Evolutionary conservation across 2,329 filamentous ascomycete genomes (phyloP), one percentile per base, ranked within the genome.

Genomic region (Colletotrichum scovillei): DNA sequence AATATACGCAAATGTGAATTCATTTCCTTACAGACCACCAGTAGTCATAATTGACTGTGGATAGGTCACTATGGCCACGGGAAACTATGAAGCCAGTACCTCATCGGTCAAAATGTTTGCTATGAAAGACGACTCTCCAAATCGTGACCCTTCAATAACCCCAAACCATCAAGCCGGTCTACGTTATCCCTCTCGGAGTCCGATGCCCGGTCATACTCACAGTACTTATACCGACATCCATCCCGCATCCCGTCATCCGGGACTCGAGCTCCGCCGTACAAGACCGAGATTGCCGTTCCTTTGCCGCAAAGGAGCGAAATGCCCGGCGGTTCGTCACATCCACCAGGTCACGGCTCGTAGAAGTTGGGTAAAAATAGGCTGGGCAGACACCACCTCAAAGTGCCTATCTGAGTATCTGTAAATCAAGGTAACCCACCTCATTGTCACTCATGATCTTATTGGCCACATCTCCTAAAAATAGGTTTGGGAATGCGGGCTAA

Each of bases 301-400:
- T 32, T n/a, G 42, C 42, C 42, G 42, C 42, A 9, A 35, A 49
- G 12, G 12, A 19, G 19, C 22, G 26, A 57, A 65, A 46, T 52
- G 59, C 24, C 26, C 26, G 24, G 35, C 26, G 16, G 60, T 7
- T 19, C 26, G 42, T 63, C 5, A 12, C 26, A 32, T 22, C 7
- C 42, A 46, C n/a, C 24, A 22, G 12, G 19, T 49, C 42, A 49
- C 42, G 42, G 42, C 42, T 49, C 9, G 22, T 26, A 4, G 46
- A 53, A 19, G 14, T 53, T 53, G 46, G 28, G 46, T 63, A 63
- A 63, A 53, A 63, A 53, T 53, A 63, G 60, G 60, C n/a, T 49
- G 42, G 42, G 19, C 42, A 49, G 42, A n/a, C 38, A 42, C 16
- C 38, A 42, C 11, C 32, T 12, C 11, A 5, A 35, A 35, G 30